Percentiles rank a stretch among this genome's conserved stretches.
Evolutionary conservation across 345 rosid genomes (phyloP).

Genomic region (Sisymbrium irio): DNA sequence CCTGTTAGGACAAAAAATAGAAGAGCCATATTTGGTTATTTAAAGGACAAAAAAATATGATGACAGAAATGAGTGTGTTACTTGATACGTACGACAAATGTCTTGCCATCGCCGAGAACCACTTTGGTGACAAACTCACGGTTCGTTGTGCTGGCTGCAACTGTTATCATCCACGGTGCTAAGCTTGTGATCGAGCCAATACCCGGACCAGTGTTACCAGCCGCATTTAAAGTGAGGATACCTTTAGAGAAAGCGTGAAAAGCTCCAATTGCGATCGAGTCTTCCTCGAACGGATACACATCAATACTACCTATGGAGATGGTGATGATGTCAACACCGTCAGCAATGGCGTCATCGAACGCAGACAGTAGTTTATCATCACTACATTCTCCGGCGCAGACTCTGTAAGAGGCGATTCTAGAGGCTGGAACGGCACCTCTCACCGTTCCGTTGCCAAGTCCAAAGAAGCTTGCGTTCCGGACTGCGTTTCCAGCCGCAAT

Average conservation of each 20-base stretch:
- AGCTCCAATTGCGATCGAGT: slow-evolving; percentile 43
- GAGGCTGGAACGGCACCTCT: slow-evolving; percentile 55
- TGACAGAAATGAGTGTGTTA: neutral
- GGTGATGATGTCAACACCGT: slow-evolving; percentile 42
- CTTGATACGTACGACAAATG: slow-evolving; percentile 38
- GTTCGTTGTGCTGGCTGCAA: slow-evolving; percentile 50
- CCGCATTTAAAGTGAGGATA: slow-evolving; percentile 39
- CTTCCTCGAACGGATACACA: neutral
- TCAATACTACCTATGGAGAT: slow-evolving; percentile 27
- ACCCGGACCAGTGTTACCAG: slow-evolving; percentile 39
- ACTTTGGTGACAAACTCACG: slow-evolving; percentile 36
- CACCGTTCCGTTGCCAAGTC: slow-evolving; percentile 44
- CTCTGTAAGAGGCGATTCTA: slow-evolving; percentile 44
- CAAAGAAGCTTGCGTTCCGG: slow-evolving; percentile 33
- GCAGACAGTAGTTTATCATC: slow-evolving; percentile 32
- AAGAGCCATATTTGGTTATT: neutral
- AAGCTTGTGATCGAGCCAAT: neutral
- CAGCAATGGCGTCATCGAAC: slow-evolving; percentile 47
- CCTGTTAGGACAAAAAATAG: slow-evolving; percentile 22
- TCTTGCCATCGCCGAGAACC: slow-evolving; percentile 43
- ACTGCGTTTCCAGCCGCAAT: slow-evolving; percentile 53
- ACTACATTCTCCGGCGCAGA: slow-evolving; percentile 11
- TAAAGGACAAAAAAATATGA: neutral
- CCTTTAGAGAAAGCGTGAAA: slow-evolving; percentile 54
- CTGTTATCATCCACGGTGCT: slow-evolving; percentile 48